Evolutionary conservation across 768 basidiomycete species (phyloP), one percentile per base, ranked within the genome.

Genomic region (Suillus tomentosus): DNA sequence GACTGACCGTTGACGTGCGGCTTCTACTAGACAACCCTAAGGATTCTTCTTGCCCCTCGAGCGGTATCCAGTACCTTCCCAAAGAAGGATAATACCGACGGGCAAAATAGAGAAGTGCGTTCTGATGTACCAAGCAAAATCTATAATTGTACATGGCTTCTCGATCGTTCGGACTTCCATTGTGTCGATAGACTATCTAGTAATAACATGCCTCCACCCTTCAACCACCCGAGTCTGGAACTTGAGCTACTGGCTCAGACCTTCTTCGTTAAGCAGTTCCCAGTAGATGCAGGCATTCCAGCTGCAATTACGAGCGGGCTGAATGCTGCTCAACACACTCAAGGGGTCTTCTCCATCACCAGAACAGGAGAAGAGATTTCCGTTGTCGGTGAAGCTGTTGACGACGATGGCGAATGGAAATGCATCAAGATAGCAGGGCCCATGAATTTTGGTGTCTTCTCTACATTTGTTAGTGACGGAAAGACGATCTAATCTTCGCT

Each of bases 371-470:
- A 89, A 39, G 88, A 91, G 68, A 76, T 87, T 2, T 89, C 88
- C 2, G 68, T 90, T 60, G 84, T 86, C n/a, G 81, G 82, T 17
- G 77, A 84, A 69, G 75, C 77, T 15, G 68, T 77, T 15, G 74
- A 65, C 60, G 76, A 81, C 47, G 73, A 79, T 37, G 79, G 80
- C 27, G 76, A 77, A 1, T 88, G 87, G 87, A 79, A 74, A 68
- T 84, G 84, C 69, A 84, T 89, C 65, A 85, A 85, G 72, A 85
- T 90, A 47, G 79, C 77, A 42, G 89, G 88, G 3, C 87, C 87
- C 3, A 86, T 90, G 86, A 85, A 87, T 66, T 88, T 89, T 66
- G 80, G 87, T 86, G 57, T 63, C 68, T 64, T 62, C 55, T 27
- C 34, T 63, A 14, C 24, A 37, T 61, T 62, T 1, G 24, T 54